phyloP scores from a whole-genome alignment of 768 basidiomycete genomes.

The Sporobolomyces pararoseus region DNA sequence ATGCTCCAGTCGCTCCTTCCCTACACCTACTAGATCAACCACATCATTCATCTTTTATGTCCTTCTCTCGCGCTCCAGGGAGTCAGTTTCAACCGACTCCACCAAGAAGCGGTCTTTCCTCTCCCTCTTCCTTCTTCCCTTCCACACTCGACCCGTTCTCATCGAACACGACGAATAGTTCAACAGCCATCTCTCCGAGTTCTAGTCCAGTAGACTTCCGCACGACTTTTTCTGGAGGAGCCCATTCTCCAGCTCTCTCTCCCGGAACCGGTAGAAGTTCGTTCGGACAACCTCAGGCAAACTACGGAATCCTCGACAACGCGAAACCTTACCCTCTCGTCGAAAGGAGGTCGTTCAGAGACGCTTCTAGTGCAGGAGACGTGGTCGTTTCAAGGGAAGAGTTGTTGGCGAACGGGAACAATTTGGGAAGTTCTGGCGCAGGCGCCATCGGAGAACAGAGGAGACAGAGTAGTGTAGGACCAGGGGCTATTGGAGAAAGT shows the following conservation, averaged over 20 bases:
- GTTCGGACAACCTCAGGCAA: not conserved
- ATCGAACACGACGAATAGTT: not conserved
- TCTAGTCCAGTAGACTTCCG: slow-evolving; percentile 12
- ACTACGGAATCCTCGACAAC: not conserved
- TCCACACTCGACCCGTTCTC: slow-evolving; percentile 11
- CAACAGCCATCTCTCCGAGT: not conserved
- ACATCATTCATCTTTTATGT: not conserved
- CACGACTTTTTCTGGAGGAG: slow-evolving; percentile 4
- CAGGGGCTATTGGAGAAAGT: slow-evolving; percentile 28
- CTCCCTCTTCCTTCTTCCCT: not conserved
- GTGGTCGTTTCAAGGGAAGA: slow-evolving; percentile 23
- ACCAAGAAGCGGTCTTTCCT: slow-evolving; percentile 4
- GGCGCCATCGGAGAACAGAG: slow-evolving; percentile 17
- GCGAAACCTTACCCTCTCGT: slow-evolving; percentile 16
- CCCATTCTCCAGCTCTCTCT: not conserved
- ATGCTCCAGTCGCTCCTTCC: slow-evolving; percentile 4
- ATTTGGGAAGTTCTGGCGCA: not conserved
- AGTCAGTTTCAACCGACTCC: slow-evolving; percentile 22
- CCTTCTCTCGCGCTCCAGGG: slow-evolving; percentile 14
- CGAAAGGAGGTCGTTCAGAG: slow-evolving; percentile 20
- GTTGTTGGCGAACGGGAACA: not conserved
- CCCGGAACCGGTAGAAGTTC: slow-evolving; percentile 11
- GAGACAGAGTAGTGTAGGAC: slow-evolving; percentile 9
- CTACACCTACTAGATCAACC: not conserved
- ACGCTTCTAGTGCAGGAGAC: slow-evolving; percentile 18